Evolutionary conservation across 2,329 filamentous ascomycete species (phyloP).

Genomic region (Fusarium coicis): DNA sequence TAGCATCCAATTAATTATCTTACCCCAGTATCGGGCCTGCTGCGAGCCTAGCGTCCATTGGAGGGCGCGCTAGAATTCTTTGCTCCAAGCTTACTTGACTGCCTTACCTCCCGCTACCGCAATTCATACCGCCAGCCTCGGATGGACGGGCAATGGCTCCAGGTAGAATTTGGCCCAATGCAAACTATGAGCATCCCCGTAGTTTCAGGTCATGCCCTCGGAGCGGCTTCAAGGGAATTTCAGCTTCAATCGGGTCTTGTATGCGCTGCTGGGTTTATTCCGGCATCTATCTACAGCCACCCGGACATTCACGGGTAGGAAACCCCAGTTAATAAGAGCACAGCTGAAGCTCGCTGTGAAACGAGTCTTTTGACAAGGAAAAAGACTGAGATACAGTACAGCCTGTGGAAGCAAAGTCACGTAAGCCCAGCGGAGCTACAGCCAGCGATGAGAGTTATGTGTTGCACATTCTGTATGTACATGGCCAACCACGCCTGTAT

Average conservation of each 20-base stretch:
- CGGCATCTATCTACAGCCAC: constrained; percentile 7
- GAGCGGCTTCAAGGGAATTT: background rate
- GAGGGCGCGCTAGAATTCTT: constrained; percentile 28
- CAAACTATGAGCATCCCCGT: constrained; percentile 15
- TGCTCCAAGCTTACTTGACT: constrained; percentile 2
- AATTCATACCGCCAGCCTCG: constrained; percentile 19
- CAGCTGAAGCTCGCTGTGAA: background rate
- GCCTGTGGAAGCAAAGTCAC: background rate
- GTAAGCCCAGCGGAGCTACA: constrained; percentile 11
- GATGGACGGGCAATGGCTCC: constrained; percentile 26
- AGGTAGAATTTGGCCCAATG: constrained; percentile 28
- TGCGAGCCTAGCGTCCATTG: constrained; percentile 10
- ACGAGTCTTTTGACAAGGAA: background rate
- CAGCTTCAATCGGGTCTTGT: background rate
- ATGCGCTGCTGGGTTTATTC: constrained; percentile 2
- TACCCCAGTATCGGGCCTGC: constrained; percentile 28
- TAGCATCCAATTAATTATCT: constrained; percentile 21
- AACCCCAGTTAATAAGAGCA: background rate
- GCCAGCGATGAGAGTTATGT: constrained; percentile 23
- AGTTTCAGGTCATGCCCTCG: constrained; percentile 20
- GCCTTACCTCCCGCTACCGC: background rate
- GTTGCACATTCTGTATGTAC: background rate
- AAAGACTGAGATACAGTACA: background rate
- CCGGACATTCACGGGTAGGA: constrained; percentile 4
- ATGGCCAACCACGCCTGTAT: background rate